A percentile compares a stretch with the other conserved stretches of the same genome.
These are phyloP conservation scores for Ceratocystis papillata DNA, from an alignment of 2,329 filamentous ascomycete species.

Conservation along the genomic window DNA sequence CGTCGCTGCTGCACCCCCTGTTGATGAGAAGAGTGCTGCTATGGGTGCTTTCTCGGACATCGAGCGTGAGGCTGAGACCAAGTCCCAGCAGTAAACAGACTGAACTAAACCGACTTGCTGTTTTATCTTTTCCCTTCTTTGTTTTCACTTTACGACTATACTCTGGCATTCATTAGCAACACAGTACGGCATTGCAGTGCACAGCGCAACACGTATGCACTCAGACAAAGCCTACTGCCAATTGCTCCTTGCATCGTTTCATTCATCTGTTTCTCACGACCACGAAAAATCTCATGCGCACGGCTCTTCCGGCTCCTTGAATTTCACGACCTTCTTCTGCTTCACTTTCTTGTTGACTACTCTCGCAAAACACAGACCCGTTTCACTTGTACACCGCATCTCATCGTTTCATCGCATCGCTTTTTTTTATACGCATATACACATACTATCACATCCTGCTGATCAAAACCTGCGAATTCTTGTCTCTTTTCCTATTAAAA, in stretches of 20 bases:
- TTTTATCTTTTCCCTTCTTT: not conserved
- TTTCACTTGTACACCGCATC: not conserved
- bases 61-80: not conserved
- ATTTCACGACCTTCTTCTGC: not conserved
- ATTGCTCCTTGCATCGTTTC: not conserved
- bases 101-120: not conserved
- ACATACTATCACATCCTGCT: not conserved
- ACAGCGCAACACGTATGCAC: not conserved
- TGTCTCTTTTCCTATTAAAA: not conserved
- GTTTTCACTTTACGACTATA: constrained; percentile 8
- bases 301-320: not conserved
- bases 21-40: not conserved
- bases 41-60: not conserved
- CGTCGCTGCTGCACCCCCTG: not conserved
- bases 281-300: not conserved
- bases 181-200: not conserved
- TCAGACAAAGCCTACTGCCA: not conserved
- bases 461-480: not conserved
- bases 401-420: not conserved
- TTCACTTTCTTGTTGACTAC: not conserved
- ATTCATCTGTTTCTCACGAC: constrained; percentile 4
- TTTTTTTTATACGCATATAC: constrained; percentile 1
- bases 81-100: constrained; percentile 11
- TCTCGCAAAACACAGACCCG: not conserved
- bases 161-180: not conserved